Evolutionary conservation across 371 early-diverging fungal genomes (phyloP).

Genomic region (Syncephalastrum sp.): DNA sequence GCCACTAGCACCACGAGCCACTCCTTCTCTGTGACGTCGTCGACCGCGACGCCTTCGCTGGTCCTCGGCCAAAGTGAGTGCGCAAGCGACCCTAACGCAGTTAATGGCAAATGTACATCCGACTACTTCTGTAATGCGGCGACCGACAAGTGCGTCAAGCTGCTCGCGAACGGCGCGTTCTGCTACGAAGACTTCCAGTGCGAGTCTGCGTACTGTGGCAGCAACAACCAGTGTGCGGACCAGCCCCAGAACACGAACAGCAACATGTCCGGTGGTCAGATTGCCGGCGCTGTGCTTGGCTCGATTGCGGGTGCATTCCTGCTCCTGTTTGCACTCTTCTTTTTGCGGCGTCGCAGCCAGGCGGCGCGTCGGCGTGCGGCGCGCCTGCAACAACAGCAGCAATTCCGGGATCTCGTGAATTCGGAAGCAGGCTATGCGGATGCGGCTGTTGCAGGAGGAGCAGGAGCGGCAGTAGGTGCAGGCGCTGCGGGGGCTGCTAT

Average conservation of each 20-base stretch:
- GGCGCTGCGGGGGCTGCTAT: too few relatives aligned
- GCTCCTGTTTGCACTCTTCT: slow-evolving; percentile 10
- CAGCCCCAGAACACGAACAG: neutral
- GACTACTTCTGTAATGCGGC: slow-evolving; percentile 34
- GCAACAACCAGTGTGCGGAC: slow-evolving; percentile 5
- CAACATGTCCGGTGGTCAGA: slow-evolving; percentile 24
- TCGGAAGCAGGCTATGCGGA: slow-evolving; percentile 3
- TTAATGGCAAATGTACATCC: slow-evolving; percentile 20
- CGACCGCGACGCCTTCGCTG: slow-evolving; percentile 29
- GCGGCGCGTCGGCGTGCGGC: slow-evolving; percentile 3
- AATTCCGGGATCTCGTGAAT: slow-evolving; percentile 12
- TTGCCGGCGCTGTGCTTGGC: slow-evolving; percentile 28
- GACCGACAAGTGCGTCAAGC: slow-evolving; percentile 13
- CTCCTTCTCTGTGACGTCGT: slow-evolving; percentile 26
- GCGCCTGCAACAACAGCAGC: slow-evolving; percentile 8
- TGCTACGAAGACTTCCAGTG: slow-evolving; percentile 37
- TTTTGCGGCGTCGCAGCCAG: slow-evolving; percentile 5
- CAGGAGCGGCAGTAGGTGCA: too few relatives aligned
- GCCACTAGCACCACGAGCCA: slow-evolving; percentile 8
- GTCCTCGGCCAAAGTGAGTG: slow-evolving; percentile 30
- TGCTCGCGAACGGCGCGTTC: slow-evolving; percentile 9
- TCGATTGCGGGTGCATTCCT: slow-evolving; percentile 22
- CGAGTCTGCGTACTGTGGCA: slow-evolving; percentile 22
- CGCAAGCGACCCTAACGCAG: slow-evolving; percentile 20
- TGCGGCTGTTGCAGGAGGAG: too few relatives aligned